A percentile compares a stretch with the other conserved stretches of the same genome.
Evolutionary conservation across 225 moss, liverwort and hornwort genomes (phyloP).

Genomic region (Polytrichum formosum): DNA sequence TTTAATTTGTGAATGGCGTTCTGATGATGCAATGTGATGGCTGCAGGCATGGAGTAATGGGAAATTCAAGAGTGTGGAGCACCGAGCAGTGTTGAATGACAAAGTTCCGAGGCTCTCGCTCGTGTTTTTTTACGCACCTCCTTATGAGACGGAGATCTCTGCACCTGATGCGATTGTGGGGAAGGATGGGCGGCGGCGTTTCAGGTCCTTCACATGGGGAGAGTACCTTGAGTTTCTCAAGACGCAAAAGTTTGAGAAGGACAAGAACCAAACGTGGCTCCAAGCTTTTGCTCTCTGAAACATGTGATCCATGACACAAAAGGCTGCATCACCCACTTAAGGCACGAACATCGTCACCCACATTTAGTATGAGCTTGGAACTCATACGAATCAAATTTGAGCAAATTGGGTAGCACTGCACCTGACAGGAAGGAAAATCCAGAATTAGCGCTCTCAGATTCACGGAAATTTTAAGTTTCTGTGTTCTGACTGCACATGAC

Average conservation of each 20-base stretch:
- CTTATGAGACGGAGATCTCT: conserved; percentile 16
- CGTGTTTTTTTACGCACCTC: conserved; percentile 35
- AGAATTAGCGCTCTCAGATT: too few relatives aligned
- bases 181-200: conserved; percentile 17
- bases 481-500: too few relatives aligned
- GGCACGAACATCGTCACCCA: not conserved
- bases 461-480: too few relatives aligned
- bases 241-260: conserved; percentile 38
- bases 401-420: too few relatives aligned
- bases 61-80: conserved; percentile 51
- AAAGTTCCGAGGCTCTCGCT: conserved; percentile 37
- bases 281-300: conserved; percentile 33
- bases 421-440: too few relatives aligned
- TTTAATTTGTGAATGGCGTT: too few relatives aligned
- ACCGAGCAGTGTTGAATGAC: conserved; percentile 42
- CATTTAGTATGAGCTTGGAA: not conserved
- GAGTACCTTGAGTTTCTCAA: conserved; percentile 35
- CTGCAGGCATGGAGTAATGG: conserved; percentile 49
- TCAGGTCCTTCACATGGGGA: conserved; percentile 45
- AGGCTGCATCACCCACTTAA: not conserved
- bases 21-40: not conserved
- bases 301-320: not conserved
- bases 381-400: too few relatives aligned
- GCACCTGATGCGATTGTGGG: conserved; percentile 24
- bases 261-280: conserved; percentile 39